A percentile compares a stretch with the other conserved stretches of the same genome.
These are phyloP conservation scores for Pichia sp. DNA, from an alignment of 1,139 yeast species.

Conservation along the genomic window DNA sequence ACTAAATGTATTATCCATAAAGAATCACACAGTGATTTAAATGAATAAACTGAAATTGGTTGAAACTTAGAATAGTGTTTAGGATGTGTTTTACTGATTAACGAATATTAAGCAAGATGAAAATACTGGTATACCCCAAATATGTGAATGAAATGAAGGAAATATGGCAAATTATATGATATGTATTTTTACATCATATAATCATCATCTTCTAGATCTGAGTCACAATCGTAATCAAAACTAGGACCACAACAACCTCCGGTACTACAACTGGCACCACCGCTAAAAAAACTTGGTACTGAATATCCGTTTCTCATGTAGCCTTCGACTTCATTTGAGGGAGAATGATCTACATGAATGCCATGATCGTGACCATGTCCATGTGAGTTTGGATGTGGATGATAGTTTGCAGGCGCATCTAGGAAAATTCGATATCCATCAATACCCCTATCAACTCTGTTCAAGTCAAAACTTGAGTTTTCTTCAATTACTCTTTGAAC, in stretches of 20 bases:
- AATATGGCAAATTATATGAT: too few relatives aligned
- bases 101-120: too few relatives aligned
- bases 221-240: constrained; percentile 19
- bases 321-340: constrained; percentile 31
- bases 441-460: constrained; percentile 24
- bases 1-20: too few relatives aligned
- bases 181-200: constrained; percentile 1
- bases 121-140: too few relatives aligned
- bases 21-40: too few relatives aligned
- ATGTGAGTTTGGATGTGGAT: too few relatives aligned
- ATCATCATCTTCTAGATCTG: constrained; percentile 20
- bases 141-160: too few relatives aligned
- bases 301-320: constrained; percentile 33
- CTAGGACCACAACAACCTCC: constrained; percentile 1
- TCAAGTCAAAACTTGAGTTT: constrained; percentile 25
- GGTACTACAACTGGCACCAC: constrained; percentile 14
- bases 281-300: background rate
- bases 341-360: constrained; percentile 20
- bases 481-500: constrained; percentile 23
- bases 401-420: constrained; percentile 7
- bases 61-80: too few relatives aligned
- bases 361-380: background rate
- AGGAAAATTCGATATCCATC: constrained; percentile 27
- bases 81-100: too few relatives aligned
- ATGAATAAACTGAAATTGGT: too few relatives aligned